Base-by-base conservation (phyloP, 768 basidiomycete species). In the Kwoniella sp. region DNA sequence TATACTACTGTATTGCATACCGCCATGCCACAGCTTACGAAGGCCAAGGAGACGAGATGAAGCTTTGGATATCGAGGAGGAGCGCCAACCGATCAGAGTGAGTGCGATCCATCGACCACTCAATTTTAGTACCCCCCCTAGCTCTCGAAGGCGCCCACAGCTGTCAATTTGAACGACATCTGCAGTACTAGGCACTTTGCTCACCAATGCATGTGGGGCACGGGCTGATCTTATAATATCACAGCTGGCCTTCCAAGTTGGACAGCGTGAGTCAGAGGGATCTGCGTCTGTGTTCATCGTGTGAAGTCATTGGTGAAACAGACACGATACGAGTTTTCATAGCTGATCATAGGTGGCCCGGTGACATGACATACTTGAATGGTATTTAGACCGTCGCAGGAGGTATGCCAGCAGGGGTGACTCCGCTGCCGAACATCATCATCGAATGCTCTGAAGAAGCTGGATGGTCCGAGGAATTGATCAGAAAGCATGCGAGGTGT, bases 391-490 rank as follows among this genome's bases (percentile, higher is more conserved):
- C 69, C 22, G 77, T 81, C 48, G 93, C 93, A 3, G 95, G 95
- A 0, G 95, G 93, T 1, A 92, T 95, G 29, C 86, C 92, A 0
- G 86, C 87, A n/a, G 91, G 92, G 0, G 87, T 88, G 81, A 74
- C 84, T 0, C 79, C 85, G 2, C 85, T 90, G 53, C 88, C 92
- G 51, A 84, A 87, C 2, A 81, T 96, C 49, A 84, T 94, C 44
- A 95, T 94, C 75, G 95, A 97, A 79, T 88, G 90, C 58, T 87
- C 86, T 83, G 95, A 97, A 76, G 95, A 98, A 78, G 95, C 92
- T 2, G 91, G 88, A 68, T 83, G 96, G 26, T 82, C 83, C 2
- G 87, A 87, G 53, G 78, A 82, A 21, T 74, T 91, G 48, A 86
- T 90, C 15, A 82, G 84, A 53, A 80, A 83, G n/a, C 80, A 88